A percentile compares a stretch with the other conserved stretches of the same genome.
Evolutionary conservation across 345 rosid genomes (phyloP).

Genomic region (Heritiera fomes): DNA sequence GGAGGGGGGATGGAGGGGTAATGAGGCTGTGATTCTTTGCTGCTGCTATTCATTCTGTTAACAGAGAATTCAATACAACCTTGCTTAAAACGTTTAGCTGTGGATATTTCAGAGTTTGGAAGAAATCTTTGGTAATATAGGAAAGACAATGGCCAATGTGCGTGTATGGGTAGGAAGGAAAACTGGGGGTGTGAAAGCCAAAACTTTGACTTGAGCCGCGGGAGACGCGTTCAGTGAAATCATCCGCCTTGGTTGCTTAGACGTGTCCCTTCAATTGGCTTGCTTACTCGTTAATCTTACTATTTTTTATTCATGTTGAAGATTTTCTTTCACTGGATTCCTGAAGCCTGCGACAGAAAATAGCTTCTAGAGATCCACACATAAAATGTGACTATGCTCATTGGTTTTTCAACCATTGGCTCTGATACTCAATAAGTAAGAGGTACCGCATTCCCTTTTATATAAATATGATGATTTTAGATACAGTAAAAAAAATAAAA

Average conservation of each 20-base stretch:
- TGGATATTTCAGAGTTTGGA: neutral
- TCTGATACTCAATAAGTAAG: too few relatives aligned
- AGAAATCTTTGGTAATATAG: neutral
- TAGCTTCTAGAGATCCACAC: neutral
- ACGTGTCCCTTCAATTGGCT: slow-evolving; percentile 2
- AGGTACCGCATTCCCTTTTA: too few relatives aligned
- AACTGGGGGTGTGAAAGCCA: neutral
- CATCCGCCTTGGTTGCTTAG: slow-evolving; percentile 14
- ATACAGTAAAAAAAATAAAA: too few relatives aligned
- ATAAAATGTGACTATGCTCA: neutral
- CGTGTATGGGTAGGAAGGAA: neutral
- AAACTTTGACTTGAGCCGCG: neutral
- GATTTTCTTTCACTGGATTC: neutral
- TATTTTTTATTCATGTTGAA: neutral
- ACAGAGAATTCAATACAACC: neutral
- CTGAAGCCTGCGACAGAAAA: neutral
- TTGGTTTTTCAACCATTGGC: too few relatives aligned
- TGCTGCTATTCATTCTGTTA: slow-evolving; percentile 28
- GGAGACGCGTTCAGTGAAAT: neutral
- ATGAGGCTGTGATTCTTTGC: slow-evolving; percentile 24
- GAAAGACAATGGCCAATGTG: neutral
- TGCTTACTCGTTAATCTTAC: neutral
- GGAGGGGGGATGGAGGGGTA: slow-evolving; percentile 22
- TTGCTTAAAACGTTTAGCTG: neutral
- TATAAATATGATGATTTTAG: too few relatives aligned